Evolutionary conservation across 257 asterid species (phyloP), one percentile per base, ranked within the genome.

Genomic region (Fraxinus excelsior): DNA sequence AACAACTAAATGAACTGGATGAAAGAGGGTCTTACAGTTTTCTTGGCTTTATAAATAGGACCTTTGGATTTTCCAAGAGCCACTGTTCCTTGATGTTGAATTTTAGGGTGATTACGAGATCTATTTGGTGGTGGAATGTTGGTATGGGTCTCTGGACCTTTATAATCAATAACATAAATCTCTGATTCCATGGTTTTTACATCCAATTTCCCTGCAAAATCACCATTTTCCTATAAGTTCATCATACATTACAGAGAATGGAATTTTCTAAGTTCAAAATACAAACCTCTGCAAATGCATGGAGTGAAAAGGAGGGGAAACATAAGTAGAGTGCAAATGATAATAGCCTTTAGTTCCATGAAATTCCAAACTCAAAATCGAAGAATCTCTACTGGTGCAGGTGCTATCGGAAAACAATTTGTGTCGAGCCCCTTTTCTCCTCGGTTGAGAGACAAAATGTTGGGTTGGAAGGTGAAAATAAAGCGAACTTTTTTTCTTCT

Each of bases 91-190:
- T 64, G 83, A 2, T 75, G 85, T 4, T 83, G 83, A 82, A 71
- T 65, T 8, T 58, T 75, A 37, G 84, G 89, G 72, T 76, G 79
- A 69, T n/a, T 78, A 14, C 76, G 81, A 70, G 81, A 85, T 82
- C 85, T 84, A 62, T 73, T 86, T 7, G 92, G 92, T 62, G 90
- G 87, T 25, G 92, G 90, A 53, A 72, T 46, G 11, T 84, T 72
- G 0, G 87, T 75, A 76, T 86, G 92, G 14, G 92, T 85, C 75
- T 88, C 90, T 34, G 92, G 91, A 2, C 91, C 89, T 82, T 82
- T 82, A 74, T 86, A 88, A 53, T 88, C 92, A 73, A 88, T 86
- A 0, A 82, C 89, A 71, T 86, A 84, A 13, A 86, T 28, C 21
- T 77, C 87, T 8, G 90, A 74, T 18, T 81, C 86, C 82, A 76